phyloP scores from a whole-genome alignment of 352 stramenopile genomes.

The Globisporangium orthogonon region DNA sequence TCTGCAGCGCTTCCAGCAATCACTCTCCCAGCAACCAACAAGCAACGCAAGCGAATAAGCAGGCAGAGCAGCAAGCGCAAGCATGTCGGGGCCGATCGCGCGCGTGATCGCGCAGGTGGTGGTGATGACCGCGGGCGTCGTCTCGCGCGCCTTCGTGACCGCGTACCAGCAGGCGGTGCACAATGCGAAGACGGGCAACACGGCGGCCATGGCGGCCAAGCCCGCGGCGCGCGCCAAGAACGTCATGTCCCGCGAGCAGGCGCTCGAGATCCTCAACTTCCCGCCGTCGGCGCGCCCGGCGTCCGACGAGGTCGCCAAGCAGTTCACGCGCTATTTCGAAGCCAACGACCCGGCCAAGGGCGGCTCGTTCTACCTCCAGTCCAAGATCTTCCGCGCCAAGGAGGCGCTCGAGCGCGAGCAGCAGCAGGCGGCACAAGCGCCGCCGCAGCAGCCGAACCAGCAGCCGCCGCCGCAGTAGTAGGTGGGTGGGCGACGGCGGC shows the following conservation, averaged over 20 bases:
- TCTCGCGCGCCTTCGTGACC: conserved; percentile 85
- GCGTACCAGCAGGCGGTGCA: conserved; percentile 85
- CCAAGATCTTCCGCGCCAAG: conserved; percentile 89
- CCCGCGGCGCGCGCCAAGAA: conserved; percentile 59
- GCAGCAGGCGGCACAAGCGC: conserved; percentile 10
- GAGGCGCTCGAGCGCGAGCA: conserved; percentile 63
- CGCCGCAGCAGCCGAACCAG: conserved; percentile 13
- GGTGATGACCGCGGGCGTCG: conserved; percentile 74
- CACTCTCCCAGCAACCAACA: conserved; percentile 6
- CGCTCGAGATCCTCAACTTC: conserved; percentile 83
- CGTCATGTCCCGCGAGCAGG: conserved; percentile 67
- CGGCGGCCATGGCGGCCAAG: conserved; percentile 57
- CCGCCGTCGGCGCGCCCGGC: conserved; percentile 37
- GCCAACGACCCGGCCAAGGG: conserved; percentile 87
- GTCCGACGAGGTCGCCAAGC: conserved; percentile 67
- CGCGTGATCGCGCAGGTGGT: conserved; percentile 82
- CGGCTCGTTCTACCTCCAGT: conserved; percentile 91
- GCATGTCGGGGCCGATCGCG: conserved; percentile 76
- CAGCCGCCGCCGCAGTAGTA: conserved; percentile 12
- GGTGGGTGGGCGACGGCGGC: background rate
- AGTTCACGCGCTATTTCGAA: conserved; percentile 86
- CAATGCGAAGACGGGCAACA: conserved; percentile 78
- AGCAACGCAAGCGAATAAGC: conserved; percentile 6
- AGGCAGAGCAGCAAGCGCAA: conserved; percentile 8
- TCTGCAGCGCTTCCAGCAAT: conserved; percentile 1